Evolutionary conservation across 2,329 filamentous ascomycete genomes (phyloP).

Genomic region (Fusarium sp.): DNA sequence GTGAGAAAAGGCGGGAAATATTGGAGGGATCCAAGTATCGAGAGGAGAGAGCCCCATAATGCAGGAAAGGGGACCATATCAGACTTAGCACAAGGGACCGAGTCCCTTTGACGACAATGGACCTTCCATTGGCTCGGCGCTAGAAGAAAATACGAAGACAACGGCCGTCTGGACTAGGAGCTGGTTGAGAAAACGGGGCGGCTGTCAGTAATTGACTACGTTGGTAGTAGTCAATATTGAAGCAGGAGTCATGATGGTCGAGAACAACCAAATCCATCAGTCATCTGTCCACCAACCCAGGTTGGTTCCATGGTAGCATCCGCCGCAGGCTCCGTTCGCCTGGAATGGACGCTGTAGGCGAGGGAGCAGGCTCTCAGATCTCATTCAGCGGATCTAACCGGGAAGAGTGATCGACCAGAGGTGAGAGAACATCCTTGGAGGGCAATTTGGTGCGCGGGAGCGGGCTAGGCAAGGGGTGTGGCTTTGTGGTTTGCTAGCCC

Average conservation of each 20-base stretch:
- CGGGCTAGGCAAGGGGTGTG: constrained; percentile 29
- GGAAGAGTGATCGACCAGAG: constrained; percentile 32
- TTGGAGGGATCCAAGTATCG: background rate
- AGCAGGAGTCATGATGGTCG: constrained; percentile 5
- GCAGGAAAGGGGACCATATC: background rate
- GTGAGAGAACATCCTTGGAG: constrained; percentile 12
- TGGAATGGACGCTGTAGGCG: constrained; percentile 19
- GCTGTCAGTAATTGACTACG: background rate
- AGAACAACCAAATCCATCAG: background rate
- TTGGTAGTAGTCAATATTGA: constrained; percentile 11
- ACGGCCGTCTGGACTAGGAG: background rate
- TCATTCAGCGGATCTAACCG: constrained; percentile 39
- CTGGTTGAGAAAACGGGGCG: background rate
- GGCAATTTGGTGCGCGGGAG: constrained; percentile 17
- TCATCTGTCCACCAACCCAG: background rate
- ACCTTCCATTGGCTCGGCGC: background rate
- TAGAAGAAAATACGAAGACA: constrained; percentile 13
- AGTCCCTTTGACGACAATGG: background rate
- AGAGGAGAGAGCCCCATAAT: background rate
- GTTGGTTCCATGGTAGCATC: background rate
- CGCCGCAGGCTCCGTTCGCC: constrained; percentile 1
- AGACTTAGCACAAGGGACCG: background rate
- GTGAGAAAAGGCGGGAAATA: constrained; percentile 9
- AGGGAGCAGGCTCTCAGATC: constrained; percentile 21
- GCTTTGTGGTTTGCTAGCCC: constrained; percentile 12